Base-by-base conservation (phyloP, 805 yeast genomes). In the Yarrowia sp. region DNA sequence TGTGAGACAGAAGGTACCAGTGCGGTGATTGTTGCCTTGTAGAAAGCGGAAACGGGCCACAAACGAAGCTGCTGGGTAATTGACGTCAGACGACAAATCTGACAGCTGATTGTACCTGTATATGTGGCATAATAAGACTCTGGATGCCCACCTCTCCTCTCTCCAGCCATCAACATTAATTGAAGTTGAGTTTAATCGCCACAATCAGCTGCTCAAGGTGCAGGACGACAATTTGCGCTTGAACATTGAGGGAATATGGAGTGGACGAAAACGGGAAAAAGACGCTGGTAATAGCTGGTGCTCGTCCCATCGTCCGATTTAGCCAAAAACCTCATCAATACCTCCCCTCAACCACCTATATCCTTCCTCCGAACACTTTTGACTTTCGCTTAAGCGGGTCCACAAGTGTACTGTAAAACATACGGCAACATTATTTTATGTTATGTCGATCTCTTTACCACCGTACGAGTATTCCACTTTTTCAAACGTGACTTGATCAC, bases 171-270 rank as follows among this genome's bases (percentile, higher is more conserved):
- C 43, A 14, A 36, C 42, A 13, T 19, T n/a, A 38, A 10, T 46
- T 9, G 17, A 12, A 6, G 5, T 19, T 52, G 15, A 38, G 40
- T 52, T 38, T 52, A 38, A 52, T 38, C 58, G 58, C 58, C 58
- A 36, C 44, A 52, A 52, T 52, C 58, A 52, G 58, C 43, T 52
- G 58, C 56, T 52, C 24, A 5, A 52, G 34, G 58, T 52, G 58
- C 58, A 52, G 42, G 43, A 52, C 8, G 13, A 17, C 6, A 17
- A 52, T 8, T 52, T 36, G 43, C 58, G 58, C 58, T 52, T 17
- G 42, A 52, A 20, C 33, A 15, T 30, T 2, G 30, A 24, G 30
- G 30, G 30, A 7, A 6, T 9, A 38, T 50, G 40, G 55, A 15
- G 14, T 1, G 9, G 38, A 4, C 1, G 13, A 9, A 10, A 9